Base-by-base conservation (phyloP, 192 early-diverging fungal species). In the Coemansia sp. region DNA sequence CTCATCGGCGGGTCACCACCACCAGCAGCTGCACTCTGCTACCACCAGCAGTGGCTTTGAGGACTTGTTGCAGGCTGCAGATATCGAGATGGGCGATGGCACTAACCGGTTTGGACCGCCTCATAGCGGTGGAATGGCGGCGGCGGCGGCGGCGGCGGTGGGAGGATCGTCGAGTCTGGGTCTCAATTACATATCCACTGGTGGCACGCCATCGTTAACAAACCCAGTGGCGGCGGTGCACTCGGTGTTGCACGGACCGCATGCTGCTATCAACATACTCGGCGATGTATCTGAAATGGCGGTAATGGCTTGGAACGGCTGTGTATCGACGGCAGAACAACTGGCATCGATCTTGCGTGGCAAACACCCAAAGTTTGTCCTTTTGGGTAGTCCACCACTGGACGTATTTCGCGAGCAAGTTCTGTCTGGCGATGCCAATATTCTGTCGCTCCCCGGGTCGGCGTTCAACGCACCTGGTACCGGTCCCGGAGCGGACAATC, bases 301-400 rank as follows among this genome's bases (percentile, higher is more conserved):
- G 0, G 59, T 49, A 10, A 64, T 82, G 39, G 79, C 79, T 5
- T 82, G 79, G 79, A 74, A 82, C 49, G 74, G 79, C 32, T 82
- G 79, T 37, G 79, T 82, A 35, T 82, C 79, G 19, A 82, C 79
- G 7, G 79, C 79, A 0, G 79, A 82, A 64, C 79, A 82, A 58
- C 71, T 82, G 56, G 73, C 79, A 36, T 70, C 67, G 60, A 75
- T 82, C 11, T 54, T 82, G 41, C 79, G 79, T n/a, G 79, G 79
- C 62, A 76, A 76, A 64, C 79, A 82, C 29, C 79, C 79, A 11
- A 76, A 76, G 57, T 82, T 82, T 59, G 70, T 82, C 39, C 70
- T 82, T 0, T 62, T 82, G 57, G 74, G 79, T 57, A 60, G 74
- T 20, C 59, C 67, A 3, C 63, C 70, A 9, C 39, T 76, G 6